phyloP scores from a whole-genome alignment of 2,329 filamentous ascomycete genomes.

The Didymella segeticola region DNA sequence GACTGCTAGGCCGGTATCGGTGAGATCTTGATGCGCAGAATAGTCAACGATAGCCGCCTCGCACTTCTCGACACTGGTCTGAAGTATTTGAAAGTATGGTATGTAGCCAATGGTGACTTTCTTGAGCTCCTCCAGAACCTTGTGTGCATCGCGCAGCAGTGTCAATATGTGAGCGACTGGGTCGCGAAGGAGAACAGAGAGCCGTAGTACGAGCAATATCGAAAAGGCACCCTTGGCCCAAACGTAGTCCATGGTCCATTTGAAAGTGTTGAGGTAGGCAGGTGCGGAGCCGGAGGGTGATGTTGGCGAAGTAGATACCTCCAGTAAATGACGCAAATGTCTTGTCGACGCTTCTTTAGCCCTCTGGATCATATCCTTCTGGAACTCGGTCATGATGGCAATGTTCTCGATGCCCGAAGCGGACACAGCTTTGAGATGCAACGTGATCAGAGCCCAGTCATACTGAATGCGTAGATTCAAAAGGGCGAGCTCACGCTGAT shows the following conservation, averaged over 20 bases:
- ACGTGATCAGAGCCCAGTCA: constrained; percentile 62
- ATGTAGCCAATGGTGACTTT: constrained; percentile 54
- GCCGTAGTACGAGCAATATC: constrained; percentile 61
- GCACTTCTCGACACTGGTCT: constrained; percentile 59
- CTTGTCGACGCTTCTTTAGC: constrained; percentile 60
- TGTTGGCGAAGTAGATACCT: constrained; percentile 23
- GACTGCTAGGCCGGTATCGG: constrained; percentile 3
- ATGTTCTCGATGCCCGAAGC: constrained; percentile 59
- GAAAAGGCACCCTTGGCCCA: constrained; percentile 66
- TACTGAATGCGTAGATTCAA: constrained; percentile 60
- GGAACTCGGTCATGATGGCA: constrained; percentile 58
- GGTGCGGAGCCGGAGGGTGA: constrained; percentile 26
- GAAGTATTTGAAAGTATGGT: constrained; percentile 57
- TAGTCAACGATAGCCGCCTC: constrained; percentile 54
- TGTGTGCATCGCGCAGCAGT: constrained; percentile 53
- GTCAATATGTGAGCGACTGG: constrained; percentile 48
- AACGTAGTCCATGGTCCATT: constrained; percentile 64
- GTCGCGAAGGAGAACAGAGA: constrained; percentile 58
- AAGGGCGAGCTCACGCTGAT: constrained; percentile 33
- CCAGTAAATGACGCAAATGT: constrained; percentile 58
- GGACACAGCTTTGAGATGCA: constrained; percentile 59
- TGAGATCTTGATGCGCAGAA: constrained; percentile 23
- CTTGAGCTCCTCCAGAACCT: constrained; percentile 54
- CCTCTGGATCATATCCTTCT: constrained; percentile 57
- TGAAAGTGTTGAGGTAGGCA: constrained; percentile 58